Evolutionary conservation across 164 flowering plant species (phyloP).

Genomic region (Berberis vulgaris): DNA sequence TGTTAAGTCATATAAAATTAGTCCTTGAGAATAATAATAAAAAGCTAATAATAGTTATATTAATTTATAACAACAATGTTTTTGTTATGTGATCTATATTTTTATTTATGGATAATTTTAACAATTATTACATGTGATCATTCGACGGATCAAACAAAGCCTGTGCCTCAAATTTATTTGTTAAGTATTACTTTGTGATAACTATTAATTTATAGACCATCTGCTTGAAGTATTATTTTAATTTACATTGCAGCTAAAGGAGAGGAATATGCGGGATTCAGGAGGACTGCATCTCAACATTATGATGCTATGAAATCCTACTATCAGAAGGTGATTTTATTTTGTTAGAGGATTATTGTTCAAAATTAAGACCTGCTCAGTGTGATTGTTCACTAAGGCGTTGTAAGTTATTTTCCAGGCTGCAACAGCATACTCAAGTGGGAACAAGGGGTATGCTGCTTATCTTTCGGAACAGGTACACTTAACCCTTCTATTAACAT

Average conservation of each 20-base stretch:
- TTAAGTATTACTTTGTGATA: no score
- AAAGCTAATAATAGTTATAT: no score
- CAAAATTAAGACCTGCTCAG: neutral
- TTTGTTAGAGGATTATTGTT: neutral
- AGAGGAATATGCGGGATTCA: conserved; percentile 53
- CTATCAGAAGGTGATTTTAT: conserved; percentile 57
- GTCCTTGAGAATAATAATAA: no score
- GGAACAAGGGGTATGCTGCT: conserved; percentile 50
- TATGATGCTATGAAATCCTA: conserved; percentile 66
- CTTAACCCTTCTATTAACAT: neutral
- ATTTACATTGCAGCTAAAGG: conserved; percentile 47
- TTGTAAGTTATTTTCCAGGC: conserved; percentile 57
- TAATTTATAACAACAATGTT: no score
- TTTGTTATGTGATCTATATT: no score
- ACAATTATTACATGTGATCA: no score
- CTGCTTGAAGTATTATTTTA: neutral
- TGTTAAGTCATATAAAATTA: no score
- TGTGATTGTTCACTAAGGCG: neutral
- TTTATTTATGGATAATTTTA: no score
- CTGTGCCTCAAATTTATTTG: no score
- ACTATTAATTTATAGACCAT: no score
- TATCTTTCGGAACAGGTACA: conserved; percentile 82
- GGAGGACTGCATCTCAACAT: conserved; percentile 54
- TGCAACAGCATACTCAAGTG: conserved; percentile 67
- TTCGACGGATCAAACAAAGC: no score